These are phyloP conservation scores for Metschnikowia noctiluminum DNA, from an alignment of 805 yeast genomes.

Conservation along the genomic window DNA sequence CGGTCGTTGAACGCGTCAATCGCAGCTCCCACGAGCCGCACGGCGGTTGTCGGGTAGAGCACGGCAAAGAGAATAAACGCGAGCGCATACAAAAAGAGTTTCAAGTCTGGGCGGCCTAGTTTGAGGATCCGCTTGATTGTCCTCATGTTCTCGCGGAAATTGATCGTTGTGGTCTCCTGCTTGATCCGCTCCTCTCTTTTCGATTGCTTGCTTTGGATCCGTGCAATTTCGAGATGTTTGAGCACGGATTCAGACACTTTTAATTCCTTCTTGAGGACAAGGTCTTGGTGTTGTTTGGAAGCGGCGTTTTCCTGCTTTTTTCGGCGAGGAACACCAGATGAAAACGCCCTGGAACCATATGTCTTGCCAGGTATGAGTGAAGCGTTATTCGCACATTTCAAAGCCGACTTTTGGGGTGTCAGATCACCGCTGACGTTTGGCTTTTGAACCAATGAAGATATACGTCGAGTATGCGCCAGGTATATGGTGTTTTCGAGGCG, in stretches of 20 bases:
- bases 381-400: no score
- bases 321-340: background rate
- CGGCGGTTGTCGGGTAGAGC: constrained; percentile 42
- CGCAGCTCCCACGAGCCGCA: constrained; percentile 41
- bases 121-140: constrained; percentile 38
- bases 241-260: constrained; percentile 8
- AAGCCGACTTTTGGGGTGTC: no score
- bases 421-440: background rate
- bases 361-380: no score
- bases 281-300: background rate
- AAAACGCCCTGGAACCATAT: background rate
- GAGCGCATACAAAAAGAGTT: constrained; percentile 36
- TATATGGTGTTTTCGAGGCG: background rate
- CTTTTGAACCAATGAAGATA: background rate
- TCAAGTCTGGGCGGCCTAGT: constrained; percentile 39
- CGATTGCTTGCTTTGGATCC: constrained; percentile 5
- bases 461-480: background rate
- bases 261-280: constrained; percentile 1
- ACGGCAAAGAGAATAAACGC: constrained; percentile 43
- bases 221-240: constrained; percentile 10
- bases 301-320: no score
- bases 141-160: constrained; percentile 31
- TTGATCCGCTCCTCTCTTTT: constrained; percentile 30
- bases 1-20: constrained; percentile 40
- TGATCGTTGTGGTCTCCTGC: constrained; percentile 22